Percentiles rank a stretch among this genome's conserved stretches.
Evolutionary conservation across 2,329 filamentous ascomycete species (phyloP).

Genomic region (Sclerotinia minor): DNA sequence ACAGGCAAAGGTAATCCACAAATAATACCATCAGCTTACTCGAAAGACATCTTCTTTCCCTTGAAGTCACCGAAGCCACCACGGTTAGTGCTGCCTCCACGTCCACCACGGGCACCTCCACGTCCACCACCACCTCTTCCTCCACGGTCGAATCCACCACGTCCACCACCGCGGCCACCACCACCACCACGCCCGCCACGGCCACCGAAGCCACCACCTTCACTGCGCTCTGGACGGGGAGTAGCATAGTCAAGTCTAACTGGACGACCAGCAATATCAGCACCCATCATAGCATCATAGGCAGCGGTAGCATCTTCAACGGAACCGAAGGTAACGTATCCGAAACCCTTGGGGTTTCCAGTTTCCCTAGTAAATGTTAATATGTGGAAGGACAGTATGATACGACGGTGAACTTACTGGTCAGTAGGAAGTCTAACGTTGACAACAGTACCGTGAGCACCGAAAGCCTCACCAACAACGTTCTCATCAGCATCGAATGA

Average conservation of each 20-base stretch:
- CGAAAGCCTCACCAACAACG: conserved; percentile 62
- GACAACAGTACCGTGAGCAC: conserved; percentile 60
- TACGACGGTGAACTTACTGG: conserved; percentile 43
- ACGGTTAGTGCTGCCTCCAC: conserved; percentile 49
- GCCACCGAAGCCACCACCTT: conserved; percentile 48
- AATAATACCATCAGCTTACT: conserved; percentile 31
- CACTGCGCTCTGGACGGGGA: conserved; percentile 54
- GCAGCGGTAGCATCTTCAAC: conserved; percentile 67
- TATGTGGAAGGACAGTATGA: conserved; percentile 30
- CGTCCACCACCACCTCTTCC: conserved; percentile 45
- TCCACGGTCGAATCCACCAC: conserved; percentile 43
- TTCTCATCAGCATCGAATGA: conserved; percentile 68
- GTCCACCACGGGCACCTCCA: conserved; percentile 46
- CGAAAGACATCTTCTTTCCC: conserved; percentile 53
- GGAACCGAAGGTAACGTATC: conserved; percentile 68
- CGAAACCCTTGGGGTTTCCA: conserved; percentile 70
- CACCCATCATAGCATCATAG: conserved; percentile 61
- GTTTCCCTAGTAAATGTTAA: conserved; percentile 50
- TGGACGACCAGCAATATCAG: conserved; percentile 62
- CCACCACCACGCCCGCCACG: conserved; percentile 47
- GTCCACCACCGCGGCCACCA: conserved; percentile 42
- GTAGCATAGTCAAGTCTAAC: conserved; percentile 69
- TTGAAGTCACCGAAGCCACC: conserved; percentile 60
- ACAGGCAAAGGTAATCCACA: conserved; percentile 32
- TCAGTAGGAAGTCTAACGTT: conserved; percentile 71